Percentiles rank a stretch among this genome's conserved stretches.
Conservation (phyloP, 106 monocot genomes). For the Dendrobium officinale region DNA sequence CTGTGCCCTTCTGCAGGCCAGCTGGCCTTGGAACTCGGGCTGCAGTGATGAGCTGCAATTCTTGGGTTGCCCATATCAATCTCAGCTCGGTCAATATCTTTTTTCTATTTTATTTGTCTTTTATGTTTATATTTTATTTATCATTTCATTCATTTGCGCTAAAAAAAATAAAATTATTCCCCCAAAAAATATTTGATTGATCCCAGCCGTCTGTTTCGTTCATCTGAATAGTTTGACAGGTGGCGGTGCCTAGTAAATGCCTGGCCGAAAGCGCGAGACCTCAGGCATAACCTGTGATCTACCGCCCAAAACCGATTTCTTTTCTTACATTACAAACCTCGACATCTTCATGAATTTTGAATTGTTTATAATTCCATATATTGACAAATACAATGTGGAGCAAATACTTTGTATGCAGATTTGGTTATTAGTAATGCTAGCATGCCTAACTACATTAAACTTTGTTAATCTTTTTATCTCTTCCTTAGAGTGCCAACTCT, state of each 20-base stretch:
- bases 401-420: no score
- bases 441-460: no score
- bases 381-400: no score
- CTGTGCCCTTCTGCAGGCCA: neutral
- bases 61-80: neutral
- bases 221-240: neutral
- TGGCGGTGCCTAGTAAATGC: neutral
- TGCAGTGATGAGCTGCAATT: neutral
- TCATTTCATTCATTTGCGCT: neutral
- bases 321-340: neutral
- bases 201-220: no score
- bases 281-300: neutral
- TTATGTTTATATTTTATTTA: neutral
- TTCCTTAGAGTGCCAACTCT: no score
- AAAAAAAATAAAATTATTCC: no score
- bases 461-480: no score
- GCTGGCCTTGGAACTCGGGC: constrained; percentile 1
- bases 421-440: no score
- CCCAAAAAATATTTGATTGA: neutral
- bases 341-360: neutral
- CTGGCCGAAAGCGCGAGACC: neutral
- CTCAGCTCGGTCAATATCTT: neutral
- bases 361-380: neutral
- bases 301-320: neutral
- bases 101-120: neutral